Conservation (phyloP, 306 rosid species). For the Crataegus laevigata region DNA sequence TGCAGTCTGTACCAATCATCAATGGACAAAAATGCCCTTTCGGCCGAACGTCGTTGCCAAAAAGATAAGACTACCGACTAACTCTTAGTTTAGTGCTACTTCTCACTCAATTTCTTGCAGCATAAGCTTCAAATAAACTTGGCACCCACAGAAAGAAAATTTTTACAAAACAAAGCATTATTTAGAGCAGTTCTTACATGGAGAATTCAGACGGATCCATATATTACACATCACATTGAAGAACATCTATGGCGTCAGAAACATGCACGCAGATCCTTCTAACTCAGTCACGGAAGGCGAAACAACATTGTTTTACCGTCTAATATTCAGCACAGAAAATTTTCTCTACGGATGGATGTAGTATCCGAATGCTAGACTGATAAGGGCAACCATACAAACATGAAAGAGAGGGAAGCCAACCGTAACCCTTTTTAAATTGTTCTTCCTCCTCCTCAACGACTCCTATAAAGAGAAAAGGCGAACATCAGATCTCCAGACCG, state of each 20-base stretch:
- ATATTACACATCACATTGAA: slow-evolving; percentile 10
- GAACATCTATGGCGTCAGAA: slow-evolving; percentile 20
- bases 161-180: not conserved
- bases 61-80: not conserved
- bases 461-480: slow-evolving; percentile 41
- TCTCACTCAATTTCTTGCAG: not conserved
- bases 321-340: not conserved
- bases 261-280: slow-evolving; percentile 27
- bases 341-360: slow-evolving; percentile 43
- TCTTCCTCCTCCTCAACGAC: slow-evolving; percentile 49
- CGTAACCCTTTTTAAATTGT: slow-evolving; percentile 27
- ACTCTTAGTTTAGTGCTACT: not conserved
- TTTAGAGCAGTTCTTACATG: not conserved
- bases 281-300: slow-evolving; percentile 9
- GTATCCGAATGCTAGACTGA: slow-evolving; percentile 64
- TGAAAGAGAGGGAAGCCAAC: slow-evolving; percentile 69
- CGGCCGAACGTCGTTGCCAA: not conserved
- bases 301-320: slow-evolving; percentile 11
- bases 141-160: not conserved
- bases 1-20: not conserved
- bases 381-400: slow-evolving; percentile 64
- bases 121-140: not conserved
- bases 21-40: not conserved
- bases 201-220: slow-evolving; percentile 26
- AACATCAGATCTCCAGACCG: not conserved